phyloP scores from a whole-genome alignment of 495 filamentous ascomycete genomes.

The Emericellopsis terricola region DNA sequence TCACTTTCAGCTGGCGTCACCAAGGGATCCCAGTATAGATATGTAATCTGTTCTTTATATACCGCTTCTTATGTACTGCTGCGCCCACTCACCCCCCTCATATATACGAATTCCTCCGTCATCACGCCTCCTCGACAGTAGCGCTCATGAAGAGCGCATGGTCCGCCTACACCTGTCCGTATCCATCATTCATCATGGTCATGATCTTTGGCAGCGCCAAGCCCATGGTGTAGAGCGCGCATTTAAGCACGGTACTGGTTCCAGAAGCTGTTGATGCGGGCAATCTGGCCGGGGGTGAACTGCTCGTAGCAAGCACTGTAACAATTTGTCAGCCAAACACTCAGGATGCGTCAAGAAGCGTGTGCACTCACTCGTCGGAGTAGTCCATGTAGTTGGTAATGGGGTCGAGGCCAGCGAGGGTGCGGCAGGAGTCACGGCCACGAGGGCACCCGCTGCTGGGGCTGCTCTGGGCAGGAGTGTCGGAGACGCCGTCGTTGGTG shows the following conservation, averaged over 20 bases:
- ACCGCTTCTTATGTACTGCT: too few species aligned
- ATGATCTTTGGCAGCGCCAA: too few species aligned
- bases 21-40: too few species aligned
- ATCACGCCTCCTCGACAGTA: too few species aligned
- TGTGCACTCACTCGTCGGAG: conserved; percentile 28
- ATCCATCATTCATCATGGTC: too few species aligned
- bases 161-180: too few species aligned
- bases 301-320: conserved; percentile 22
- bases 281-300: conserved; percentile 26
- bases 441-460: conserved; percentile 40
- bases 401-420: conserved; percentile 28
- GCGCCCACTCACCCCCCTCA: too few species aligned
- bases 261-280: conserved; percentile 25
- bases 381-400: conserved; percentile 55
- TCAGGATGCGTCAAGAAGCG: background rate
- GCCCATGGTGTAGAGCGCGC: too few species aligned
- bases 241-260: conserved; percentile 17
- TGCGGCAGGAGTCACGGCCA: conserved; percentile 33
- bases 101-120: too few species aligned
- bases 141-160: too few species aligned
- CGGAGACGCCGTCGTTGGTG: conserved; percentile 35
- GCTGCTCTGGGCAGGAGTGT: conserved; percentile 36
- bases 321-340: conserved; percentile 3
- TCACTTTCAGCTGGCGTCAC: too few species aligned
- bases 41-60: too few species aligned